Conservation (phyloP, 495 filamentous ascomycete genomes). For the Hypoxylon lienhwacheense region DNA sequence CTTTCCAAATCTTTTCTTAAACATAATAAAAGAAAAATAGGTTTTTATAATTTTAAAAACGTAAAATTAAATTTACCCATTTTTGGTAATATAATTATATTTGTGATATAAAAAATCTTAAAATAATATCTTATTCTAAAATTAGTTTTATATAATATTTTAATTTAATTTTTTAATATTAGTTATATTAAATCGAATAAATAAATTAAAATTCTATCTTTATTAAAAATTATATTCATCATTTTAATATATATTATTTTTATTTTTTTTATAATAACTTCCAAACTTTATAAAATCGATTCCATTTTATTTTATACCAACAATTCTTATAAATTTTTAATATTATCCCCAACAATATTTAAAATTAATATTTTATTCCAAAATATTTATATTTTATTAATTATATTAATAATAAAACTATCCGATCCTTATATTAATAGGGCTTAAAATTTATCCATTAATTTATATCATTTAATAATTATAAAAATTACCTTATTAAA, state of each 20-base stretch:
- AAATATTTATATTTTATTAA: background rate
- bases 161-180: background rate
- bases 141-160: background rate
- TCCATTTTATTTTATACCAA: background rate
- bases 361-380: background rate
- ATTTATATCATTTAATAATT: background rate
- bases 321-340: background rate
- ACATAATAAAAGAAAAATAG: background rate
- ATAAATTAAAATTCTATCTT: background rate
- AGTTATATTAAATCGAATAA: background rate
- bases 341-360: background rate
- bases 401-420: background rate
- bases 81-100: background rate
- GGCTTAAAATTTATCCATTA: background rate
- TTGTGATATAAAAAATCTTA: background rate
- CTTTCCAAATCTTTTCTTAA: background rate
- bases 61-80: background rate
- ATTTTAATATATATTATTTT: background rate
- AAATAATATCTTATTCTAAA: background rate
- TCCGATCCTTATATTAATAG: background rate
- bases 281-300: background rate
- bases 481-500: background rate
- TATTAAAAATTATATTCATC: background rate
- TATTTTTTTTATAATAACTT: background rate
- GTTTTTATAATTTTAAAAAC: background rate